Base-by-base conservation (phyloP, 176 grass and related monocot genomes). In the Juncus effusus region DNA sequence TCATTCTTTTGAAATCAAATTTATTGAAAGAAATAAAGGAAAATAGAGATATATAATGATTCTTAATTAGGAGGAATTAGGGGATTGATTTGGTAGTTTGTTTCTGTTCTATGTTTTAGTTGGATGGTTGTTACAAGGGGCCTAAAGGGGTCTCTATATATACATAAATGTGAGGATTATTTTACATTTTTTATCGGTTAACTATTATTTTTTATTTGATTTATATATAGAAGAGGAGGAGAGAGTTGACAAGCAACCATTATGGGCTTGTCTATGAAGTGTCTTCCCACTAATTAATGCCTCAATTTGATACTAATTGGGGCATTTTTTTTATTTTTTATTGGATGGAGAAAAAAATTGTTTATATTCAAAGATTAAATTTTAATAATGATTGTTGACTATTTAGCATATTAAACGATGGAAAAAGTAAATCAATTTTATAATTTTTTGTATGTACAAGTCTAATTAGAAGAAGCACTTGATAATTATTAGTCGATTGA, bases 161-260 rank as follows among this genome's bases (percentile, higher is more conserved):
- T 38, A 59, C 14, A 16, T 15, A 1, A 28, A 28, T 28, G 19
- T 28, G 19, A 28, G 19, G 0, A 28, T 28, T 28, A 28, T 28
- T 28, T 28, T 28, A 28, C 19, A 28, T 28, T 28, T 28, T 28
- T 28, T 28, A 28, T 28, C 19, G 19, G 19, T 28, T 28, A 28
- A 28, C 19, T 28, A 28, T 28, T 28, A 28, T 28, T 28, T 28
- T 28, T 28, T 28, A 28, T 28, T 28, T 28, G 19, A 28, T 28
- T 28, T 28, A 28, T 28, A 28, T 28, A 28, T 28, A 28, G 19
- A 28, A 52, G 7, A 8, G 41, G 15, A 5, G 54, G 36, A 54
- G 19, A 8, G 65, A 55, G 65, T 69, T 69, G 65, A 69, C 65
- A 56, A 70, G 16, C 66, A 70, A 40, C 50, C 66, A 36, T 41